Conservation (phyloP, 768 basidiomycete genomes). For the Boletus reticuloceps region DNA sequence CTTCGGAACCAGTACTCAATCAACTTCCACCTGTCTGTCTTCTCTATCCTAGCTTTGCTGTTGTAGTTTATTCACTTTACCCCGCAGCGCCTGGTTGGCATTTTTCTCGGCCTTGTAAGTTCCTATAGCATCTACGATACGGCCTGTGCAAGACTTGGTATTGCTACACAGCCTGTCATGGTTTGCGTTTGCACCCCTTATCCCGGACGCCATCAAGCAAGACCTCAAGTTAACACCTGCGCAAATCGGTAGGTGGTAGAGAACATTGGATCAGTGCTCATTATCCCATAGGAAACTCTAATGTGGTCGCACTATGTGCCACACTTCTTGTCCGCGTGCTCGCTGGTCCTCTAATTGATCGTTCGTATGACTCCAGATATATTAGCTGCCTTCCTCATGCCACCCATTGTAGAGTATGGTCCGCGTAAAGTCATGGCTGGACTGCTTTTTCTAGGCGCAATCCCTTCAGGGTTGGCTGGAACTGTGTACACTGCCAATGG, state of each 20-base stretch:
- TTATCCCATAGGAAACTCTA: slow-evolving; percentile 40
- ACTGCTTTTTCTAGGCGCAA: slow-evolving; percentile 2
- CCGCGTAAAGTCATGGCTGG: slow-evolving; percentile 8
- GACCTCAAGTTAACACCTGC: slow-evolving; percentile 48
- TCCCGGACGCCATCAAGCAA: slow-evolving; percentile 51
- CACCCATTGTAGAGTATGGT: neutral
- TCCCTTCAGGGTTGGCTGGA: slow-evolving; percentile 6
- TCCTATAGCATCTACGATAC: neutral
- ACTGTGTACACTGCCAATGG: slow-evolving; percentile 40
- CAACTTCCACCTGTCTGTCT: slow-evolving; percentile 6
- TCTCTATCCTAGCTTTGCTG: neutral
- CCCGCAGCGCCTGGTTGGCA: neutral
- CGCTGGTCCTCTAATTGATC: slow-evolving; percentile 50
- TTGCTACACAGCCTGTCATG: slow-evolving; percentile 34
- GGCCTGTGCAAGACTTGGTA: neutral
- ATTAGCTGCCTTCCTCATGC: neutral
- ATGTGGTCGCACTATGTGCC: slow-evolving; percentile 44
- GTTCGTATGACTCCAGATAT: slow-evolving; percentile 13
- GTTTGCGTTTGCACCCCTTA: slow-evolving; percentile 64
- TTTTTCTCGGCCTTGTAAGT: slow-evolving; percentile 7
- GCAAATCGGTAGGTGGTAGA: slow-evolving; percentile 37
- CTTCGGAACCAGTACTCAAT: slow-evolving; percentile 5
- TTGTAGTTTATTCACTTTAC: neutral
- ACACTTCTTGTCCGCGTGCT: slow-evolving; percentile 48
- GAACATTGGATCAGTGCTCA: neutral